Base-by-base conservation (phyloP, 208 protist species). In the Trypanosoma vivax region DNA sequence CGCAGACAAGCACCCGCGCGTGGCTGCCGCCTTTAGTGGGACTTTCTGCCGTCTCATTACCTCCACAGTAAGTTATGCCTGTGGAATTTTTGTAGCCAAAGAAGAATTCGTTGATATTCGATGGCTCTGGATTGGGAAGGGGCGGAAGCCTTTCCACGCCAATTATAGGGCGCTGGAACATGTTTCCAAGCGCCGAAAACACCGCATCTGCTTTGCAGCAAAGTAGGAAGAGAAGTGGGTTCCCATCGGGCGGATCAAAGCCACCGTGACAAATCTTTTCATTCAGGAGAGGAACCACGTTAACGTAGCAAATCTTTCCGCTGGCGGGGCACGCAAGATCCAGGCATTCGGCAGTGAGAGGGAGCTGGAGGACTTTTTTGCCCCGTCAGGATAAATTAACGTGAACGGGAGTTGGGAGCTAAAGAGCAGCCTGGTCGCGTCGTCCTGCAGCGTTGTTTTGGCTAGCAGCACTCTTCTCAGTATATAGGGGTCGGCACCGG, bases 401-500 rank as follows among this genome's bases (percentile, higher is more conserved):
- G 56, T 49, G 50, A 72, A 72, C 3, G 68, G 53, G 2, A 78
- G 39, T 14, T 39, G 27, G 2, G 60, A 54, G 35, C 49, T 64
- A 53, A 57, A 60, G 30, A 50, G 54, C 18, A 65, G 39, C 10
- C 29, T 23, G 41, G 55, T 25, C 27, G 21, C 3, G 14, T 51
- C 56, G 25, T 37, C 39, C 14, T 16, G 2, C 18, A 88, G 16
- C 1, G 70, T 16, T 1, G 51, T 51, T n/a, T 60, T 19, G 1
- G 45, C 34, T 0, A 65, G 9, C n/a, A 88, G 34, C 2, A 27
- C 33, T 19, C 65, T 42, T 0, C 74, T 66, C 18, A 88, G 33
- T 16, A 62, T 50, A 50, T 68, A 69, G 1, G 80, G 76, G 2
- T 42, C 70, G 31, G 68, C 70, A 10, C 80, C 73, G 2, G 76